Base-by-base conservation (phyloP, 1,284 basidiomycete species). In the Puccinia hordei region DNA sequence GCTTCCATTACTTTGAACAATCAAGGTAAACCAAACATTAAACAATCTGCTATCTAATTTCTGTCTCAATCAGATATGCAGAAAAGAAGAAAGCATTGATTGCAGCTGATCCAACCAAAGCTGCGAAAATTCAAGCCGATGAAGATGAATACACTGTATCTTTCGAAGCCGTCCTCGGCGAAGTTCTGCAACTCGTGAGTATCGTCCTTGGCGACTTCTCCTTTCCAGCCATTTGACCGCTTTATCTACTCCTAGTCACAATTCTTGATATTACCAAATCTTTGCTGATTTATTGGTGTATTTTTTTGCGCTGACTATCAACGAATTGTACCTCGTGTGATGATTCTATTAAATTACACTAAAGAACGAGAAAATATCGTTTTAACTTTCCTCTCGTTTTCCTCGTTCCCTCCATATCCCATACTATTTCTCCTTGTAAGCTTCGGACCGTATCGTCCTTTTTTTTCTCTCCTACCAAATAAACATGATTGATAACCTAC, bases 171-270 rank as follows among this genome's bases (percentile, higher is more conserved):
- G 69, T 80, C 27, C 59, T 80, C 5, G 30, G 49, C 22, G 78
- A 80, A 73, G 69, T 80, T 33, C 59, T 73, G 38, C 41, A 80
- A 73, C 59, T 80, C 9, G 78, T 80, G 15, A 80, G 78, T 38
- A 17, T 17, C 30, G 6, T 71, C 19, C 44, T 44, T 44, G 5
- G 22, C 55, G 22, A n/a, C 33, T 38, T 19, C 22, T 49, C 9
- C n/a, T 41, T n/a, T 17, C 22, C 61, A 65, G 38, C 35, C 15
- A 35, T n/a, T 65, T n/a, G n/a, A 17, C 15, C n/a, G 10, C 30
- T 61, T 61, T 0, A 15, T 15, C n/a, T 8, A 61, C 33, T 2
- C 17, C 6, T 35, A 33, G 3, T 35, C 33, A 13, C 17, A 15
- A 13, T 61, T 22, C 27, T 13, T 27, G 22, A 55, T 24, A 65